Evolutionary conservation across 176 grass and related monocot species (phyloP), one percentile per base, ranked within the genome.

Genomic region (Typha latifolia): DNA sequence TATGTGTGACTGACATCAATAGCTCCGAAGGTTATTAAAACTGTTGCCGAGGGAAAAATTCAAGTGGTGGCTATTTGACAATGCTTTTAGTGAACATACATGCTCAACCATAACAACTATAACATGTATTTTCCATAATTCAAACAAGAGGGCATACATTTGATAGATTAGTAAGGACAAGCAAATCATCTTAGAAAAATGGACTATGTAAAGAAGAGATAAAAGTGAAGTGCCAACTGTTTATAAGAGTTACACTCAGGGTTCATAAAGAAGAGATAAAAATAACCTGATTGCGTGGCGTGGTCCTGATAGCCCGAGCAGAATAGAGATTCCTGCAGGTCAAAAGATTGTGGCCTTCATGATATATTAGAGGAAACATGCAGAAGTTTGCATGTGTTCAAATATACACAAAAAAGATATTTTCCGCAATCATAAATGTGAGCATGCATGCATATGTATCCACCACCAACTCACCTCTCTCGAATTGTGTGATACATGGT

Each of bases 251-350:
- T 43, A 43, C 37, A 43, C 37, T 43, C 37, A 43, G 37, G 9
- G 37, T 1, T 43, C 37, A 8, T 43, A 43, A 43, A 43, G 37
- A 43, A 43, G 37, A 43, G 37, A 1, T 43, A 43, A 43, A 27
- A 29, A 51, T 12, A 63, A 87, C 84, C 83, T 59, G 88, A 72
- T 53, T 81, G 81, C n/a, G 67, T 73, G 69, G 84, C 69, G 68
- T 69, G 66, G 34, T 77, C 82, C 48, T 81, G 84, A 75, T 75
- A 81, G 50, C 81, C 61, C 5, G 81, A 32, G 61, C 55, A 81
- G 14, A 73, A 66, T 22, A 81, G 11, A 13, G 81, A 69, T 70
- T 86, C 84, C 88, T 90, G 67, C 87, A 72, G 49, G 64, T 75
- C 50, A 27, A 66, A 86, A 32, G 3, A 64, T 47, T 67, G 5